Percentiles rank a stretch among this genome's conserved stretches.
These are phyloP conservation scores for Penicillium carneum DNA, from an alignment of 2,329 filamentous ascomycete species.

Conservation along the genomic window DNA sequence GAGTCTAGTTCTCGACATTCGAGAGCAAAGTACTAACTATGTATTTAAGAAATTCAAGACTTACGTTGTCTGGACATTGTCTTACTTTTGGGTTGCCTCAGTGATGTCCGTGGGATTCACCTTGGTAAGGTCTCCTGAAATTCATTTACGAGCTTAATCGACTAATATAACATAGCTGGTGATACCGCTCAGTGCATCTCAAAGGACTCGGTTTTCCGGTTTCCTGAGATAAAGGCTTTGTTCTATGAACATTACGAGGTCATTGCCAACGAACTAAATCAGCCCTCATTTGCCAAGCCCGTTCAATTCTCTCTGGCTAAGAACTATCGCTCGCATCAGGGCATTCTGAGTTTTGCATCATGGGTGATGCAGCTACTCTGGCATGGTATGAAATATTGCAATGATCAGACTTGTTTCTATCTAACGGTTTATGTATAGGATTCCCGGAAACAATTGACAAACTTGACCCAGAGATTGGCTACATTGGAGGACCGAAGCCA, in stretches of 20 bases:
- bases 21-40: constrained; percentile 1
- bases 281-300: constrained; percentile 28
- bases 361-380: constrained; percentile 43
- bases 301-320: constrained; percentile 37
- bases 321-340: constrained; percentile 48
- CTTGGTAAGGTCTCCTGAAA: constrained; percentile 25
- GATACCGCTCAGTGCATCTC: constrained; percentile 49
- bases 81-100: constrained; percentile 37
- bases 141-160: not conserved
- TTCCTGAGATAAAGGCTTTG: constrained; percentile 42
- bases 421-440: constrained; percentile 16
- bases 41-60: constrained; percentile 42
- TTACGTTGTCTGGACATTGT: constrained; percentile 40
- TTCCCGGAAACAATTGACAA: constrained; percentile 44
- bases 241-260: constrained; percentile 40
- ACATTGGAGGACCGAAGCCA: constrained; percentile 37
- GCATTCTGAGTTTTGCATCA: constrained; percentile 43
- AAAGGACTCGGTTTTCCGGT: constrained; percentile 45
- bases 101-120: constrained; percentile 40
- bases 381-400: constrained; percentile 23
- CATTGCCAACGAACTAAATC: constrained; percentile 19
- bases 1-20: not conserved
- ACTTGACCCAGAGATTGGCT: constrained; percentile 40
- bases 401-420: not conserved
- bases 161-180: constrained; percentile 30